Evolutionary conservation across 371 early-diverging fungal species (phyloP), one percentile per base, ranked within the genome.

Genomic region (Coemansia sp.): DNA sequence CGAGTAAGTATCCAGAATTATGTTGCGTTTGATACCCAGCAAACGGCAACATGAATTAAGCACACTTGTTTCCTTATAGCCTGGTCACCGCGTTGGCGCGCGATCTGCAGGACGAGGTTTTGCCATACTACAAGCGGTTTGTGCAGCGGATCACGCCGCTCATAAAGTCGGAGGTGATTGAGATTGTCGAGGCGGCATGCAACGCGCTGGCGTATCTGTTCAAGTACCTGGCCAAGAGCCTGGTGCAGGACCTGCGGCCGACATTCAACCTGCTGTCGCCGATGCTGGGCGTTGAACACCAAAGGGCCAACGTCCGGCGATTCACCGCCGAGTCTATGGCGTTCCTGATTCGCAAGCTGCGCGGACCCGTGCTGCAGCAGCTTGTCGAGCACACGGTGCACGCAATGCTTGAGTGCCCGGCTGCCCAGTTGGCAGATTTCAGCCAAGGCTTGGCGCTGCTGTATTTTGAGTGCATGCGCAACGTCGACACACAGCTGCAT

Each of bases 251-350:
- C 59, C 69, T 96, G 10, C 70, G 84, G 20, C 78, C 84, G 9
- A 90, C 90, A 16, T 95, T 89, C 74, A 70, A 86, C 26, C 77
- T 90, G 30, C 59, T 95, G 11, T 65, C 85, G 5, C 91, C 92
- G 4, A 64, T 90, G 16, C 81, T 96, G 30, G 87, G 88, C 36
- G 83, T 85, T 55, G 79, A 82, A 60, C 71, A 82, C 57, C 82
- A 87, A 63, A 87, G 87, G 60, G 83, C 84, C 14, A 90, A 89
- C 79, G 86, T 95, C 41, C 90, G 94, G 48, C 83, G 86, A 51
- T 98, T 97, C 68, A 86, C 93, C 2, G 94, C 95, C 38, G 95
- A 96, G 75, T 85, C 95, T 2, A 89, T 95, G 81, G 90, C 94
- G 14, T 95, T 88, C 67, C 80, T 97, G 57, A 74, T 96, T 59